Evolutionary conservation across 2,329 filamentous ascomycete genomes (phyloP).

Genomic region (Ambrosiella cleistominuta): DNA sequence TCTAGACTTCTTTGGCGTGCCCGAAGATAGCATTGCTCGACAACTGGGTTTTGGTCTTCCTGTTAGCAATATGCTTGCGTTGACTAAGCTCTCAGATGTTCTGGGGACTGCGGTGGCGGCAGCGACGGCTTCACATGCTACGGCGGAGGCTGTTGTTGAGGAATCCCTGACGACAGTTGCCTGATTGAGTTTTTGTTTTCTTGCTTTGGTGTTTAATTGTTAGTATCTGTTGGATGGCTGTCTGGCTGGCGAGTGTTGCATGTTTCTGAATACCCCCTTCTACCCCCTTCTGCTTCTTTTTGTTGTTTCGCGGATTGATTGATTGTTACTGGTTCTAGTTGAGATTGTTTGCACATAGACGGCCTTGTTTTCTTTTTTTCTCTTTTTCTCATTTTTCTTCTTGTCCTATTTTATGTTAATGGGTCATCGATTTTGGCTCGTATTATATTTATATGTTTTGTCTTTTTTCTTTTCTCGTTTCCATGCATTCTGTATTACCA

Average conservation of each 20-base stretch:
- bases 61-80: conserved; percentile 8
- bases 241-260: background rate
- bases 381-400: background rate
- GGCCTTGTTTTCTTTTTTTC: background rate
- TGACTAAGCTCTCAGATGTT: conserved; percentile 11
- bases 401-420: background rate
- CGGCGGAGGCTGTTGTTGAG: conserved; percentile 1
- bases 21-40: conserved; percentile 11
- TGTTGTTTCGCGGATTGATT: background rate
- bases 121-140: conserved; percentile 8
- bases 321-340: background rate
- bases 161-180: background rate
- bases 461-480: too few relatives aligned
- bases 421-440: background rate
- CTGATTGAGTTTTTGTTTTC: background rate
- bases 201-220: background rate
- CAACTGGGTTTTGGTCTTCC: conserved; percentile 12
- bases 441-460: background rate
- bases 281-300: background rate
- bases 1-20: conserved; percentile 13
- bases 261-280: background rate
- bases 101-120: conserved; percentile 10
- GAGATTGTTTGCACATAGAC: background rate
- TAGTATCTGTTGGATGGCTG: background rate
- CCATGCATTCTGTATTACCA: too few relatives aligned